These are phyloP conservation scores for Termitomyces sp. DNA, from an alignment of 768 basidiomycete genomes.

Conservation along the genomic window DNA sequence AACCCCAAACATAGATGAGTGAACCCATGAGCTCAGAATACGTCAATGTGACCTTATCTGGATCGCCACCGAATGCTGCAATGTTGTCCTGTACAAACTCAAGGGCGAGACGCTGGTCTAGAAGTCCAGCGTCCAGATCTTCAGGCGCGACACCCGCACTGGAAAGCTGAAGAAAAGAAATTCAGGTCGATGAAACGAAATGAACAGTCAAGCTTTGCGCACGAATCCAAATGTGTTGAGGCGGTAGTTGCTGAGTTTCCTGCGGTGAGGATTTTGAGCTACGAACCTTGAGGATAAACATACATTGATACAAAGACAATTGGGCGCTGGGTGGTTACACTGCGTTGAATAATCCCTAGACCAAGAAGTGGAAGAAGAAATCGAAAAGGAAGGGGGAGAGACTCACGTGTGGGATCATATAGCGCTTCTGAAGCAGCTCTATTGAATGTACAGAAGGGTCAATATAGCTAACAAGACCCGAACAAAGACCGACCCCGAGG, in stretches of 20 bases:
- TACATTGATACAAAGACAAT: conserved; percentile 51
- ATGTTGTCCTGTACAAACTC: conserved; percentile 63
- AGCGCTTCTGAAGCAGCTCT: conserved; percentile 35
- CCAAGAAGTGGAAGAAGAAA: not conserved
- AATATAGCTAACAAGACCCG: not conserved
- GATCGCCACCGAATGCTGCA: conserved; percentile 61
- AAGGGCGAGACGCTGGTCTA: conserved; percentile 55
- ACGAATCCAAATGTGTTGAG: conserved; percentile 56
- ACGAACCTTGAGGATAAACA: conserved; percentile 5
- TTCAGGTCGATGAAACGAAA: not conserved
- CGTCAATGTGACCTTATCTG: conserved; percentile 35
- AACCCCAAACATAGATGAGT: not conserved
- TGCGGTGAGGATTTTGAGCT: not conserved
- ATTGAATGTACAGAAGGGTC: not conserved
- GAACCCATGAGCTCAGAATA: not conserved
- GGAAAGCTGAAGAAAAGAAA: conserved; percentile 29
- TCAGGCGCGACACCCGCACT: conserved; percentile 37
- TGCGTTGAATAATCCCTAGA: conserved; percentile 42
- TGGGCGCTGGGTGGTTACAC: conserved; percentile 39
- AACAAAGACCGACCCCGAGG: conserved; percentile 24
- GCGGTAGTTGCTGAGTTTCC: conserved; percentile 42
- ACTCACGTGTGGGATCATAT: conserved; percentile 43
- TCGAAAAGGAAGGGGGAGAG: not conserved
- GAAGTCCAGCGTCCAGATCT: conserved; percentile 54
- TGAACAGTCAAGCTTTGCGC: conserved; percentile 9